Evolutionary conservation across 345 rosid species (phyloP).

Genomic region (Moringa oleifera): DNA sequence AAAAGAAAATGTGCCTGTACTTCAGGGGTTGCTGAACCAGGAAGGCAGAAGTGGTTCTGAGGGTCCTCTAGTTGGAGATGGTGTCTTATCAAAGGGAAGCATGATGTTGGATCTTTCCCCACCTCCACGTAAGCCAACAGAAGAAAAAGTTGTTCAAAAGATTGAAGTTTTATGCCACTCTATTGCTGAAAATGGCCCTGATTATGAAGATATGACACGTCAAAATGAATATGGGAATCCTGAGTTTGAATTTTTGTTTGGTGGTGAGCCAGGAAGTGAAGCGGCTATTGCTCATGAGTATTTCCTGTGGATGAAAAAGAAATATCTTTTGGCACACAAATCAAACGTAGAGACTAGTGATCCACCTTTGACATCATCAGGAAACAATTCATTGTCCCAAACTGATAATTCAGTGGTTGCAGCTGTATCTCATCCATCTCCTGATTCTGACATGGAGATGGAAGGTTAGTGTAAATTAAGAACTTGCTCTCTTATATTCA

Average conservation of each 20-base stretch:
- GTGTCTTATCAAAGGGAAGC: slow-evolving; percentile 13
- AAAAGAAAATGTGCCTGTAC: slow-evolving; percentile 4
- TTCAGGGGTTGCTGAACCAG: slow-evolving; percentile 14
- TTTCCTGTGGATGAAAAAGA: neutral
- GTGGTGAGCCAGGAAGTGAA: neutral
- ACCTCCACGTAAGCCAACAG: slow-evolving; percentile 37
- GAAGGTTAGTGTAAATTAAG: slow-evolving; percentile 48
- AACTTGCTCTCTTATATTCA: slow-evolving; percentile 9
- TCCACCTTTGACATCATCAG: slow-evolving; percentile 17
- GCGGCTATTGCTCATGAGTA: neutral
- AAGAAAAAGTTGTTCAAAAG: neutral
- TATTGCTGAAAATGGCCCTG: neutral
- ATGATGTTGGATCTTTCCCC: slow-evolving; percentile 15
- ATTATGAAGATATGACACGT: neutral
- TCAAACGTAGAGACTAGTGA: slow-evolving; percentile 11
- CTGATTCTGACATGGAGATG: slow-evolving; percentile 86
- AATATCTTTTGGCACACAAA: neutral
- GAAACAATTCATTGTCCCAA: slow-evolving; percentile 11
- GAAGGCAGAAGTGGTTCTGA: slow-evolving; percentile 11
- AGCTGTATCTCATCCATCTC: slow-evolving; percentile 21
- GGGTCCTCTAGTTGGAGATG: slow-evolving; percentile 18
- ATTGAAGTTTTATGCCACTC: neutral
- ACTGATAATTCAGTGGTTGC: slow-evolving; percentile 10
- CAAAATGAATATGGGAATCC: neutral
- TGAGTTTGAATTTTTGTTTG: neutral